phyloP scores from a whole-genome alignment of 2,329 filamentous ascomycete genomes.

The Ceratocystis variospora region DNA sequence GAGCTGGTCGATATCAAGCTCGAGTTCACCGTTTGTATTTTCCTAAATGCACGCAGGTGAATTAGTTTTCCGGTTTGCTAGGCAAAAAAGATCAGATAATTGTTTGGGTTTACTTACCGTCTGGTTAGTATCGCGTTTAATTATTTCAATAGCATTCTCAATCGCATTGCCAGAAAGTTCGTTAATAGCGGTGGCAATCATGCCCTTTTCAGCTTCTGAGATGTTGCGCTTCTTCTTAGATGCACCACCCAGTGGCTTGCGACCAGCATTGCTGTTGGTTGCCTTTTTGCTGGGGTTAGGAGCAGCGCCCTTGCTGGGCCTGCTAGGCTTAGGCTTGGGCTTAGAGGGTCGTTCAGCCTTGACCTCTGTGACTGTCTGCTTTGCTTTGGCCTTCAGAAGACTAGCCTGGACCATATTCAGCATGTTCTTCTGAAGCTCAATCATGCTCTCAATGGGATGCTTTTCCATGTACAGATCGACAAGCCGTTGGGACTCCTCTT shows the following conservation, averaged over 20 bases:
- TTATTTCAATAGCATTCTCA: slow-evolving; percentile 70
- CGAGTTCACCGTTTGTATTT: slow-evolving; percentile 45
- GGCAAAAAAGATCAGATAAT: neutral
- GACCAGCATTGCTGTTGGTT: slow-evolving; percentile 24
- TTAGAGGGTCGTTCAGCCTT: slow-evolving; percentile 46
- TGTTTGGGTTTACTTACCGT: slow-evolving; percentile 42
- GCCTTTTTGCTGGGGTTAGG: slow-evolving; percentile 32
- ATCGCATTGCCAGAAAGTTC: slow-evolving; percentile 67
- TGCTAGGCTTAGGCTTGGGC: slow-evolving; percentile 41
- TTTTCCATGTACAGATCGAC: slow-evolving; percentile 39
- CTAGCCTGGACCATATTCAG: slow-evolving; percentile 54
- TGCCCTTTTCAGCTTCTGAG: slow-evolving; percentile 72
- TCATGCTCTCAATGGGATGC: slow-evolving; percentile 37
- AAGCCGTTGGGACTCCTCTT: slow-evolving; percentile 46
- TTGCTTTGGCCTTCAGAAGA: slow-evolving; percentile 57
- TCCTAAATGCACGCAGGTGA: slow-evolving; percentile 30
- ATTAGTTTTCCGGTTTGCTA: slow-evolving; percentile 11
- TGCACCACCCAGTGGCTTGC: slow-evolving; percentile 27
- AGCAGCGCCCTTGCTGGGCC: slow-evolving; percentile 25
- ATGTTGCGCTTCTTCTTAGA: slow-evolving; percentile 43
- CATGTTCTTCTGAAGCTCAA: slow-evolving; percentile 46
- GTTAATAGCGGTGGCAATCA: slow-evolving; percentile 75
- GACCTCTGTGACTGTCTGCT: slow-evolving; percentile 37
- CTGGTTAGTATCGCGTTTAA: slow-evolving; percentile 70
- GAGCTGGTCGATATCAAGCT: slow-evolving; percentile 45